Evolutionary conservation across 148 eudicot genomes (phyloP), one percentile per base, ranked within the genome.

Genomic region (Limonium bicolor): DNA sequence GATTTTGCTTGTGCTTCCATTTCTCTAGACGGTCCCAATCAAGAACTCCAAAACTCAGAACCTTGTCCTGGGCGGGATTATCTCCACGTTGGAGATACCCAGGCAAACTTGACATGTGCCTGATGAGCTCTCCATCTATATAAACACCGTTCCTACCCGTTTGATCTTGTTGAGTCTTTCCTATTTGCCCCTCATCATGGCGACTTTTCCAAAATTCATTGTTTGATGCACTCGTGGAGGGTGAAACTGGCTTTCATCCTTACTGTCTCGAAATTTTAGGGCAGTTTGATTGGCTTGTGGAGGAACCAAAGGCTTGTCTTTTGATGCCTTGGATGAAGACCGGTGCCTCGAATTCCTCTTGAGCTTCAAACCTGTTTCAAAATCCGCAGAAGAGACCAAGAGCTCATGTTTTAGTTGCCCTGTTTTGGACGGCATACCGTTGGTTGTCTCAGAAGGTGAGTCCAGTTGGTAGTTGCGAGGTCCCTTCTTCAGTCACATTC

Each of bases 61-160:
- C 73, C 29, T 68, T 87, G 41, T 56, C 94, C 46, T 67, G 85
- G n/a, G n/a, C n/a, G 26, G 54, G 9, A 13, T 56, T 73, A 33
- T 71, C 72, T 48, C 66, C 77, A 37, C 58, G 78, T 39, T 76
- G 82, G 20, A 87, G 96, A 74, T 65, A 87, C 40, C 71, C 71
- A 16, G 96, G 96, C 49, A 87, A 64, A 50, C 76, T 71, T 6
- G 80, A 78, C 96, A 87, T 82, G 65, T 82, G 70, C 73, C 56
- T 82, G 35, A 82, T 68, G 0, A 87, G 79, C 62, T 76, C 94
- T 41, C 68, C 86, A 28, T 78, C 74, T 36, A 46, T 58, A 44
- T 27, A 53, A 21, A 3, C 36, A 47, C 41, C 40, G 60, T 41
- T 54, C 36, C 48, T 50, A 20, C 63, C 53, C 44, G 63, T 26